Evolutionary conservation across 306 rosid species (phyloP).

Genomic region (Castanospermum australe): DNA sequence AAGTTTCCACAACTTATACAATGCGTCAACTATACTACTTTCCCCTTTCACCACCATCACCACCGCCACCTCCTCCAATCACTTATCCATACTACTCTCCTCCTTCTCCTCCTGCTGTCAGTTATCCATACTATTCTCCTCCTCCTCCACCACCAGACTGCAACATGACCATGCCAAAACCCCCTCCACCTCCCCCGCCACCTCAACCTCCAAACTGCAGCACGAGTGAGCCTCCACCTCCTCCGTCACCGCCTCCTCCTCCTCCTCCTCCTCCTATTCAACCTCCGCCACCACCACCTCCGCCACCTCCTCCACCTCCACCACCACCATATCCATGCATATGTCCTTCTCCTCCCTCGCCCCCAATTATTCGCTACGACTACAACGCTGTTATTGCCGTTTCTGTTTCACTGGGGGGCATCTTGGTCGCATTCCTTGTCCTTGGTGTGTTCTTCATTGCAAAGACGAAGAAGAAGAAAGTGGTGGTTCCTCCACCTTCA

Average conservation of each 20-base stretch:
- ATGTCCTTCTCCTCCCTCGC: background rate
- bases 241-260: background rate
- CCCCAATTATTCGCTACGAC: background rate
- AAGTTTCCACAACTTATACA: background rate
- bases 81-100: background rate
- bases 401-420: slow-evolving; percentile 51
- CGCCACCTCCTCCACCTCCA: background rate
- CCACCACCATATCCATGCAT: background rate
- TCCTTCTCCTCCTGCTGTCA: slow-evolving; percentile 21
- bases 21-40: slow-evolving; percentile 43
- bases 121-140: slow-evolving; percentile 26
- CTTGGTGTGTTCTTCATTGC: slow-evolving; percentile 49
- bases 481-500: slow-evolving; percentile 35
- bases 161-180: background rate
- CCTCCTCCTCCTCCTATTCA: background rate
- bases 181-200: background rate
- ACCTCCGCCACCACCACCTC: background rate
- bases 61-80: slow-evolving; percentile 25
- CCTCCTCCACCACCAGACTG: slow-evolving; percentile 23
- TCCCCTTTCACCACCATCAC: no score
- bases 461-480: slow-evolving; percentile 43
- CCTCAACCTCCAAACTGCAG: slow-evolving; percentile 15
- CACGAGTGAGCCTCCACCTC: background rate
- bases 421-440: slow-evolving; percentile 49
- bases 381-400: slow-evolving; percentile 52